Conservation (phyloP, 495 filamentous ascomycete species). For the Aspergillus cavernicola region DNA sequence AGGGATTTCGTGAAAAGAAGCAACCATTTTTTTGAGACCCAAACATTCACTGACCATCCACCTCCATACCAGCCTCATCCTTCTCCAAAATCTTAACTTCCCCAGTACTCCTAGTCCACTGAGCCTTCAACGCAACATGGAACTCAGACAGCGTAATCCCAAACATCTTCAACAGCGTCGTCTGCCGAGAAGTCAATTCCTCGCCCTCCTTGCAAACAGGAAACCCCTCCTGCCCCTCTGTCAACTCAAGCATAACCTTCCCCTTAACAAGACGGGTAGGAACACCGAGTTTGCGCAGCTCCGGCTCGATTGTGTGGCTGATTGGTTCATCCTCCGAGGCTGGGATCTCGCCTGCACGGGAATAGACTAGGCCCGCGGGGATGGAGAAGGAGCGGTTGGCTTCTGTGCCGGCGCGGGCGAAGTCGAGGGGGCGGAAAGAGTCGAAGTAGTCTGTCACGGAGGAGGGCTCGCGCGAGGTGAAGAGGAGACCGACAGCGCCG, state of each 20-base stretch:
- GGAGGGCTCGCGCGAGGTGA: conserved; percentile 67
- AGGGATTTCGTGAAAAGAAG: conserved; percentile 26
- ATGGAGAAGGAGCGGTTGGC: conserved; percentile 72
- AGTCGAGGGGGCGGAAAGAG: conserved; percentile 67
- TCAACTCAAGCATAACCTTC: conserved; percentile 73
- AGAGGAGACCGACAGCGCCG: conserved; percentile 86
- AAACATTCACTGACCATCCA: conserved; percentile 33
- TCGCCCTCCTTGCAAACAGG: conserved; percentile 78
- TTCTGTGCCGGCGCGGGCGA: conserved; percentile 78
- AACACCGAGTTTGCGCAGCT: conserved; percentile 79
- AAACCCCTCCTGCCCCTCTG: conserved; percentile 65
- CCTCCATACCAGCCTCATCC: conserved; percentile 36
- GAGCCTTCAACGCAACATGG: conserved; percentile 68
- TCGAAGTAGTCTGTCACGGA: conserved; percentile 66
- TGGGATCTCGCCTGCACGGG: conserved; percentile 72
- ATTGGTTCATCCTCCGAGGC: conserved; percentile 78
- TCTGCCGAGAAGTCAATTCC: conserved; percentile 81
- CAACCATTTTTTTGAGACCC: conserved; percentile 12
- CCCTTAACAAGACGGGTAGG: conserved; percentile 86
- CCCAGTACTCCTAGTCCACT: conserved; percentile 40
- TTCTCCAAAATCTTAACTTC: conserved; percentile 42
- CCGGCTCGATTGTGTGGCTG: conserved; percentile 82
- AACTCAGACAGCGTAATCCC: conserved; percentile 87
- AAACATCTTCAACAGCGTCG: conserved; percentile 90
- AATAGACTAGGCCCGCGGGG: conserved; percentile 72